Conservation (phyloP, 805 yeast species). For the Spencermartinsiella europaea region DNA sequence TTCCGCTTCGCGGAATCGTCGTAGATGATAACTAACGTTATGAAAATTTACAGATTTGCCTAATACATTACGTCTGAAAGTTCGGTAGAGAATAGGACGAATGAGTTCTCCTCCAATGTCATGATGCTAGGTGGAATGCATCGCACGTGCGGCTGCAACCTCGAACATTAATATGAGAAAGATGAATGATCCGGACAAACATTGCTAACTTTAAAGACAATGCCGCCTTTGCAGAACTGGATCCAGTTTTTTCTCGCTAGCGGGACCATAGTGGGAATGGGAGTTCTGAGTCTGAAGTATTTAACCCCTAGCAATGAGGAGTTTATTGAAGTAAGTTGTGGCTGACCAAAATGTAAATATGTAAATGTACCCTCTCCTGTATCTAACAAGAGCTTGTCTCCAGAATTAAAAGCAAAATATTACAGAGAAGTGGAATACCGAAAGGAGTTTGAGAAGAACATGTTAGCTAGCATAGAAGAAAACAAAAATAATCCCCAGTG, state of each 20-base stretch:
- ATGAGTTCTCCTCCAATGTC: too few relatives aligned
- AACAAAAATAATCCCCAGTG: slow-evolving; percentile 28
- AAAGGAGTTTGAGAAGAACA: slow-evolving; percentile 17
- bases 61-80: too few relatives aligned
- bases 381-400: slow-evolving; percentile 30
- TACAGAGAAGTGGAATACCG: slow-evolving; percentile 16
- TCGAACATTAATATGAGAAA: too few relatives aligned
- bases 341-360: neutral
- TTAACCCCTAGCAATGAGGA: slow-evolving; percentile 85
- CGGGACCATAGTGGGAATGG: slow-evolving; percentile 63
- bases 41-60: too few relatives aligned
- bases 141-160: too few relatives aligned
- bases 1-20: too few relatives aligned
- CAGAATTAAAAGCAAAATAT: slow-evolving; percentile 75
- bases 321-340: slow-evolving; percentile 43
- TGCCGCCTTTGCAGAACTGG: slow-evolving; percentile 16
- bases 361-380: neutral
- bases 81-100: too few relatives aligned
- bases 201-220: too few relatives aligned
- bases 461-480: slow-evolving; percentile 20
- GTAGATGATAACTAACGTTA: too few relatives aligned
- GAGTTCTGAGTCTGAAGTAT: slow-evolving; percentile 64
- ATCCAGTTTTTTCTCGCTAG: slow-evolving; percentile 43
- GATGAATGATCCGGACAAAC: too few relatives aligned
- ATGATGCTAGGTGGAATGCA: too few relatives aligned